Evolutionary conservation across 78 protist genomes (phyloP).

Genomic region (Creolimax fragrantissima): DNA sequence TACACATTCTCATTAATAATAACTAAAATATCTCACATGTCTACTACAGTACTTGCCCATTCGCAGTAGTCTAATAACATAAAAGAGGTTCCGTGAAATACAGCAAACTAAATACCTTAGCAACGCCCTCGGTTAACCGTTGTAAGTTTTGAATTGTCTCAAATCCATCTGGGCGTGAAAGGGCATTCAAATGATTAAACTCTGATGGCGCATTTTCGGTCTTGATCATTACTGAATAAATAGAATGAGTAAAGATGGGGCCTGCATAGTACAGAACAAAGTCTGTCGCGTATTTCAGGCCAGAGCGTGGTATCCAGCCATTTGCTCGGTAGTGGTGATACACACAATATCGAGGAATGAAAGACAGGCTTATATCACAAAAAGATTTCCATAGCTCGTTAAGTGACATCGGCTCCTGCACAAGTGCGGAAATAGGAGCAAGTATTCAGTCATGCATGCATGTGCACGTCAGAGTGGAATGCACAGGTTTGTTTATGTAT

Average conservation of each 20-base stretch:
- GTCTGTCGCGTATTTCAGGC: neutral
- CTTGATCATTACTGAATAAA: neutral
- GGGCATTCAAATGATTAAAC: neutral
- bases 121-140: slow-evolving; percentile 4
- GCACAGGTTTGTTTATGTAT: no score
- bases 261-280: neutral
- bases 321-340: neutral
- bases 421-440: no score
- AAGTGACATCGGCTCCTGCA: neutral
- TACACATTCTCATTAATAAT: neutral
- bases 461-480: no score
- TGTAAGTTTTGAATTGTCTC: neutral
- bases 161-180: neutral
- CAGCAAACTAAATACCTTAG: neutral
- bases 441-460: no score
- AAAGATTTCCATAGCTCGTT: neutral
- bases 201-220: neutral
- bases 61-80: neutral
- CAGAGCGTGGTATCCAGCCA: neutral
- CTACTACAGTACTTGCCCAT: neutral
- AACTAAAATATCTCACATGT: neutral
- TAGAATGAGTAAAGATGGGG: neutral
- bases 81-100: neutral
- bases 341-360: neutral
- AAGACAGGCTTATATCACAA: neutral